Base-by-base conservation (phyloP, 2,329 filamentous ascomycete genomes). In the Graphilbum fragrans region DNA sequence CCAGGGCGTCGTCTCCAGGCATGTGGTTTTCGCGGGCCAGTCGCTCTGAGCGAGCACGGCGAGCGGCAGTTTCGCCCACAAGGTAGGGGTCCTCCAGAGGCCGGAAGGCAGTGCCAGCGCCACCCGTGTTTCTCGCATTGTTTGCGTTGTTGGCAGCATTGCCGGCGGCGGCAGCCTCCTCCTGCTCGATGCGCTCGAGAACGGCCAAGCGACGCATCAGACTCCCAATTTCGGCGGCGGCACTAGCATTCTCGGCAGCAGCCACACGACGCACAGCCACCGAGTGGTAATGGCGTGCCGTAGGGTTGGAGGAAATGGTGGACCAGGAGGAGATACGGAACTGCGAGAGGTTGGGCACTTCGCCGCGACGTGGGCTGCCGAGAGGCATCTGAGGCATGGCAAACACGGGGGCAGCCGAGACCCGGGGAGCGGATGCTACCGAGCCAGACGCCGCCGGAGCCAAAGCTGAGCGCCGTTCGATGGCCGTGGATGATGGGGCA, bases 81-180 rank as follows among this genome's bases (percentile, higher is more conserved):
- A 83, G 61, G 43, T 78, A 69, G 1, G 78, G 79, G 49, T 83
- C 80, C 57, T 84, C 80, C 17, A 79, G 64, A 3, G 75, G 77
- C 7, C 69, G 64, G 32, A 63, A 41, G 35, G 29, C 16, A 35
- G 29, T 47, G 47, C 45, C 48, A 33, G 32, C 50, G 46, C 47
- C 56, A 52, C 47, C 61, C 4, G 21, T 19, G 48, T 48, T 1
- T 8, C 38, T 16, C 16, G 34, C n/a, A 41, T n/a, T n/a, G n/a
- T 35, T 38, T 44, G 33, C 32, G 45, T 43, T 31, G 43, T 34
- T 39, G 38, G 33, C 16, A 38, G 37, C 17, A 45, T 47, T 17
- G 40, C 40, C 23, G 17, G 39, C 52, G 38, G 45, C 50, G 35
- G 48, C 50, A 19, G 39, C 49, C 47, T 60, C 55, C 44, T 63